Evolutionary conservation across 768 basidiomycete genomes (phyloP).

Genomic region (Asterophora parasitica): DNA sequence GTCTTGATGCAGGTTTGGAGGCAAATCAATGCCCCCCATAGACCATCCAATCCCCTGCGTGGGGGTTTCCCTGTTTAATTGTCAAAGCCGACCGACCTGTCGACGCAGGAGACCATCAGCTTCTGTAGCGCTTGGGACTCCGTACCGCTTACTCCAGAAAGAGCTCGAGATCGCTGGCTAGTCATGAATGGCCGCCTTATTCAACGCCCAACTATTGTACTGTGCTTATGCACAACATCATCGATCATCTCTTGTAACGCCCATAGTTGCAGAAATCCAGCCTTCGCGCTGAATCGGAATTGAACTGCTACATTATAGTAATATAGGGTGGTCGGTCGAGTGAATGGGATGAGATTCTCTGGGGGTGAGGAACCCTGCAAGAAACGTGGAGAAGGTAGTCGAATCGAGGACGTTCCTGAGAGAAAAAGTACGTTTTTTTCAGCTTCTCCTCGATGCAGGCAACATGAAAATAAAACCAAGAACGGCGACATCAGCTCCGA

Average conservation of each 20-base stretch:
- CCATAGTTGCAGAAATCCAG: neutral
- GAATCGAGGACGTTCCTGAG: neutral
- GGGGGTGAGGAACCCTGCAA: neutral
- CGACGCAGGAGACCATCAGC: neutral
- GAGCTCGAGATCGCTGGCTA: neutral
- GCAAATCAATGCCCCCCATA: constrained; percentile 32
- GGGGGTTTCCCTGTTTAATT: constrained; percentile 26
- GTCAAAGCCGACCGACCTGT: constrained; percentile 13
- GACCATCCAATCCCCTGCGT: constrained; percentile 24
- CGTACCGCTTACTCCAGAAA: neutral
- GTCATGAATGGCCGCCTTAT: neutral
- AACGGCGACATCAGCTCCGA: neutral
- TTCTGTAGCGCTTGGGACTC: neutral
- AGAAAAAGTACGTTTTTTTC: neutral
- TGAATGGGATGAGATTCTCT: neutral
- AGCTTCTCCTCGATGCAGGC: neutral
- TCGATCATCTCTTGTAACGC: neutral
- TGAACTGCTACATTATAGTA: no score
- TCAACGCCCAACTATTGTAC: neutral
- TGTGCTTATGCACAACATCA: neutral
- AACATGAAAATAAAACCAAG: no score
- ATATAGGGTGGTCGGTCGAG: neutral
- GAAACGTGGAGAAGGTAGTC: neutral
- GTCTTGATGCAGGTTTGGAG: constrained; percentile 22
- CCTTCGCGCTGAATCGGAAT: no score